Conservation (phyloP, 1,139 yeast species). For the Eremothecium cymbalariae region DNA sequence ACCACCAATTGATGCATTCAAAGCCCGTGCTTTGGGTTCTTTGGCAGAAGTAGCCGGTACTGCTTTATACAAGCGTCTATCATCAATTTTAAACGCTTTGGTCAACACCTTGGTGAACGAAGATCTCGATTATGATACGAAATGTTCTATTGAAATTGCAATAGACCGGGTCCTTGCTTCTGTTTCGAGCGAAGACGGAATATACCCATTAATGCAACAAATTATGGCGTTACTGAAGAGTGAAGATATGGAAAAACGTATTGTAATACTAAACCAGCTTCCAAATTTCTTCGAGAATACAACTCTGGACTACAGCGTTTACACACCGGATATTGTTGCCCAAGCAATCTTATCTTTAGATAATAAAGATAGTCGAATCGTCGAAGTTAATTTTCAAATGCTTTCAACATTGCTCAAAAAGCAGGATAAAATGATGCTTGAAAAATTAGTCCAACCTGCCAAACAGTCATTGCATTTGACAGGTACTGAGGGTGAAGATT, state of each 20-base stretch:
- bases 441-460: conserved; percentile 69
- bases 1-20: conserved; percentile 75
- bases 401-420: conserved; percentile 58
- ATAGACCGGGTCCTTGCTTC: conserved; percentile 64
- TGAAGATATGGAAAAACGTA: conserved; percentile 62
- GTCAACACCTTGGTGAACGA: conserved; percentile 49
- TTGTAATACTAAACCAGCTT: conserved; percentile 59
- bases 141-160: conserved; percentile 42
- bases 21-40: conserved; percentile 81
- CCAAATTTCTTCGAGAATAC: conserved; percentile 64
- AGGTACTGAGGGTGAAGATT: conserved; percentile 51
- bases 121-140: conserved; percentile 33
- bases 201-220: conserved; percentile 79
- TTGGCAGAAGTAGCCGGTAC: conserved; percentile 87
- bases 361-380: conserved; percentile 57
- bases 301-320: conserved; percentile 60
- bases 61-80: conserved; percentile 65
- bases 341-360: conserved; percentile 67
- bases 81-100: conserved; percentile 63
- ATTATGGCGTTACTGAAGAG: conserved; percentile 66
- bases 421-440: conserved; percentile 69
- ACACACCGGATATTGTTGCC: conserved; percentile 66
- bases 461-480: conserved; percentile 62
- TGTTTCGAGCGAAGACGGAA: conserved; percentile 71
- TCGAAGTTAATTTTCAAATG: conserved; percentile 61